Base-by-base conservation (phyloP, 225 moss, liverwort and hornwort species). In the Ulota crispa region DNA sequence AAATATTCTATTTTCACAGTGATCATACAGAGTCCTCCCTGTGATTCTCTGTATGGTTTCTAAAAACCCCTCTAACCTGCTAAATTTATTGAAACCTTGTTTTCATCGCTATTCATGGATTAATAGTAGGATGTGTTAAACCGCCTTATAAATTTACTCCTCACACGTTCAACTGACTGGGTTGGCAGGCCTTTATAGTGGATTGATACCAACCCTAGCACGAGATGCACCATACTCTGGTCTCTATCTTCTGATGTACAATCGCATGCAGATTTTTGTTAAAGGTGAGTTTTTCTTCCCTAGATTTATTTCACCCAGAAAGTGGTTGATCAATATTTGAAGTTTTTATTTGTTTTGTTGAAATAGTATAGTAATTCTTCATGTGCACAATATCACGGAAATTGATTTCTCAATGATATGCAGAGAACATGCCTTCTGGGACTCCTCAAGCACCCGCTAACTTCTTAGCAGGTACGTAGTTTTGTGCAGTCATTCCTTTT, bases 171-270 rank as follows among this genome's bases (percentile, higher is more conserved):
- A 45, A 61, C 18, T 67, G 64, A 20, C 85, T 52, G 61, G 78
- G n/a, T 75, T 84, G 73, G 69, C 92, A 94, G 99, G 95, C 31
- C 91, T 96, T 72, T 99, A 96, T 72, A 94, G 94, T 75, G 99
- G 96, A 50, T 75, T 99, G 86, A 56, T 94, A 81, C 94, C 99
- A 16, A 95, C 96, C 36, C 77, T 99, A 68, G 89, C 82, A 32
- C 87, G 96, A 71, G 96, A 99, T 79, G 96, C 92, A 8, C 99
- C 99, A 16, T 96, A 96, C 70, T 99, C 99, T 56, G 99, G 99
- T 45, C 88, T 96, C 37, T 99, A 99, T 83, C 87, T 99, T 72
- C 57, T 94, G 71, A 80, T 99, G 74, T 99, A 94, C 78, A 99
- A 94, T 23, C 93, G 92, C 55, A 78, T 89, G 78, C 90, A 94